Evolutionary conservation across 2,329 filamentous ascomycete genomes (phyloP), one percentile per base, ranked within the genome.

Genomic region (Aspergillus vadensis): DNA sequence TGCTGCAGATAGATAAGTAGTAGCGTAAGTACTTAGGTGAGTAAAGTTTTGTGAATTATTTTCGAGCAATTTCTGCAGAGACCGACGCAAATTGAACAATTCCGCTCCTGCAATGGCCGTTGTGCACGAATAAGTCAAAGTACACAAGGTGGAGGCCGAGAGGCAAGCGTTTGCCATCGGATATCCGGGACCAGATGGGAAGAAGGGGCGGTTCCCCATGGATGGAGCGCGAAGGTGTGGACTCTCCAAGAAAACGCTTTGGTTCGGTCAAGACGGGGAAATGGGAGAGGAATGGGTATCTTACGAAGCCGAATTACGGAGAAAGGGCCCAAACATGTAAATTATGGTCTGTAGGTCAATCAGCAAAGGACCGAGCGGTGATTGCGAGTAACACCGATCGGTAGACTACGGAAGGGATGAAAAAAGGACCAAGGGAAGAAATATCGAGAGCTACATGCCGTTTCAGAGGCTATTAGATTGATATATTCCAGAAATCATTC

Each of bases 191-290:
- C 65, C 51, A 63, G 36, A 67, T 59, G 27, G 59, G 55, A 66
- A 68, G 67, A 55, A 68, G 65, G 65, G 63, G 62, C 63, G 65
- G 62, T 67, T 69, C 69, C 67, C 69, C 69, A 68, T 64, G 63
- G 63, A 48, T 63, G 57, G 55, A 63, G 65, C 63, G 63, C 63
- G 61, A 58, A 36, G 12, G 32, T 36, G 66, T 59, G 64, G 67
- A 66, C 67, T 63, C 55, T 47, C 52, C 60, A 56, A 55, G 64
- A 57, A 43, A 43, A 44, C 41, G 19, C 53, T 21, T 54, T 60
- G 59, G 59, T 65, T 65, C 58, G 56, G 60, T 55, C 54, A 50
- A 38, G 53, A 52, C 58, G 62, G 60, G 60, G 53, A 57, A 60
- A 58, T 51, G 50, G 52, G 30, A 52, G 12, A 36, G 27, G 55